Percentiles rank a stretch among this genome's conserved stretches.
Evolutionary conservation across 257 asterid species (phyloP).

Genomic region (Fraxinus quadrangulata): DNA sequence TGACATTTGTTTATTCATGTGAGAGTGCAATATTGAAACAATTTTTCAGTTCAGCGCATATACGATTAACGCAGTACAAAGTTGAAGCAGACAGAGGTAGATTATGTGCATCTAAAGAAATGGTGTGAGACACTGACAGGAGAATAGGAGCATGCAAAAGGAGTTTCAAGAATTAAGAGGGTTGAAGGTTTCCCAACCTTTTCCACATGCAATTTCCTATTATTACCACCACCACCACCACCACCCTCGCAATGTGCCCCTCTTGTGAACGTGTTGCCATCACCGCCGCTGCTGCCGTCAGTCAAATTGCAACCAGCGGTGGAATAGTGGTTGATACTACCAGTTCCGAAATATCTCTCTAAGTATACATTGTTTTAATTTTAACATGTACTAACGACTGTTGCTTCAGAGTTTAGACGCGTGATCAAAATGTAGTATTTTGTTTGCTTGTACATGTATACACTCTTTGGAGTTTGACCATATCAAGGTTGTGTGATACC

Average conservation of each 20-base stretch:
- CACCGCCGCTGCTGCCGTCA: constrained; percentile 22
- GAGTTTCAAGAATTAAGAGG: constrained; percentile 84
- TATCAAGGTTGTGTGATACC: too few relatives aligned
- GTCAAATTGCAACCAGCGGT: not conserved
- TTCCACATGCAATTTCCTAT: constrained; percentile 69
- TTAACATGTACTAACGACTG: too few relatives aligned
- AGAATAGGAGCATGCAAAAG: constrained; percentile 71
- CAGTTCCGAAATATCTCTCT: constrained; percentile 21
- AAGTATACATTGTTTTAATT: too few relatives aligned
- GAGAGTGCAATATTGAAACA: too few relatives aligned
- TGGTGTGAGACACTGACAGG: constrained; percentile 81
- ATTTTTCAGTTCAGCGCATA: not conserved
- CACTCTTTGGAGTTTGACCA: too few relatives aligned
- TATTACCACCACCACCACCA: not conserved
- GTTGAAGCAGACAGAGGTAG: constrained; percentile 90
- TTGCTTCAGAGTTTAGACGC: too few relatives aligned
- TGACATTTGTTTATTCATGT: too few relatives aligned
- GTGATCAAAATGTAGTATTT: too few relatives aligned
- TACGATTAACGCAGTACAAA: constrained; percentile 53
- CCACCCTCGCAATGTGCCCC: constrained; percentile 90
- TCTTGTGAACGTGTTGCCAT: constrained; percentile 71
- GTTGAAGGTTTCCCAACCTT: constrained; percentile 73
- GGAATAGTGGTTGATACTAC: not conserved
- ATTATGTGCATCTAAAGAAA: constrained; percentile 80
- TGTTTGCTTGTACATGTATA: too few relatives aligned